Base-by-base conservation (phyloP, 768 basidiomycete species). In the Mycena indigotica region DNA sequence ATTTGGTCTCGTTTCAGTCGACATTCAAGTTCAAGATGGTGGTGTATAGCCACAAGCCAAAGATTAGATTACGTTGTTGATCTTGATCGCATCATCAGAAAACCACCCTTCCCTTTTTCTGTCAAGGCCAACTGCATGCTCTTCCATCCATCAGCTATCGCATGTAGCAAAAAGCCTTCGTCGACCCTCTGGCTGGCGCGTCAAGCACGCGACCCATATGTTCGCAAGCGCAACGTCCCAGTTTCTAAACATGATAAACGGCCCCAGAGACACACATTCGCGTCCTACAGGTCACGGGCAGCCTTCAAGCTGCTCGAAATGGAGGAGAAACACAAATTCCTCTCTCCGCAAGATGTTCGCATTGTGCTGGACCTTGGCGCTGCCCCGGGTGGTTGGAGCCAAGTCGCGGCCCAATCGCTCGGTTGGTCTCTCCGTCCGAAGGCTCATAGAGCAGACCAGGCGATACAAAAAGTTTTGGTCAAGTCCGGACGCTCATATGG, bases 321-420 rank as follows among this genome's bases (percentile, higher is more conserved):
- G 50, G 77, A 91, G 67, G 70, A 79, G 0, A 75, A 77, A 32
- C 84, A 79, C 12, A 58, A 74, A 2, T 84, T 93, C 61, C 73
- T 88, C 40, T 68, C 70, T 17, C 72, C 78, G 44, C 69, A 72
- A 24, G 79, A 88, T 53, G 83, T 89, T 4, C 76, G 70, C 1
- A 77, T 81, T 17, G 84, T 96, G 0, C 84, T 95, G 1, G 95
- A 97, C 71, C 82, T 97, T 21, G 95, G 96, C 16, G 91, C 91
- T 0, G 92, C 94, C 0, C 96, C 95, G 0, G 95, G 95, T 0
- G 93, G 93, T 0, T 98, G 96, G 95, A 89, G 88, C 50, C 95
- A 97, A 67, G 94, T 94, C 12, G 86, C 84, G 15, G 81, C 84
- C 0, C 77, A 76, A 28, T 80, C 83, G 55, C 68, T 91, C n/a